A percentile compares a stretch with the other conserved stretches of the same genome.
Evolutionary conservation across 805 yeast genomes (phyloP).

Genomic region (Zygosaccharomyces kombuchaensis): DNA sequence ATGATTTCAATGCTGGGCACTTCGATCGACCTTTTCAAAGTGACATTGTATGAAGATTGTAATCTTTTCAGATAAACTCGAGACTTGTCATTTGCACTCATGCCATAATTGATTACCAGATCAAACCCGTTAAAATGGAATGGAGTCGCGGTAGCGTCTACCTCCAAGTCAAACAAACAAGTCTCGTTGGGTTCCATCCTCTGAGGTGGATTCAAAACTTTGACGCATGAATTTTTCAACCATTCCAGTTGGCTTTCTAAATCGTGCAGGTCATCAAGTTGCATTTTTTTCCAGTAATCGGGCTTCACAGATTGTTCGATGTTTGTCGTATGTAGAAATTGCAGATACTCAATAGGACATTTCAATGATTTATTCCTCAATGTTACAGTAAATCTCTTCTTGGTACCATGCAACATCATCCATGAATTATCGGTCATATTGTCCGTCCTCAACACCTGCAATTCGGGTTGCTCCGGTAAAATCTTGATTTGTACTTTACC

Average conservation of each 20-base stretch:
- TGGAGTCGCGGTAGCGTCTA: slow-evolving; percentile 25
- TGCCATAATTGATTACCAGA: slow-evolving; percentile 29
- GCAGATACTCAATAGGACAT: slow-evolving; percentile 24
- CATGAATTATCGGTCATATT: slow-evolving; percentile 24
- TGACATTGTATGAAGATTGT: slow-evolving; percentile 28
- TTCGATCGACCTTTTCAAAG: slow-evolving; percentile 51
- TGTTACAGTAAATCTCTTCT: slow-evolving; percentile 17
- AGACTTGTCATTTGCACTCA: slow-evolving; percentile 14
- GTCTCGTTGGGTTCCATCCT: slow-evolving; percentile 24
- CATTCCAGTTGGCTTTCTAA: slow-evolving; percentile 26
- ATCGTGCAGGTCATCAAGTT: slow-evolving; percentile 28
- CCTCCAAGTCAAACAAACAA: slow-evolving; percentile 21
- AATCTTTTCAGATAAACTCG: slow-evolving; percentile 24
- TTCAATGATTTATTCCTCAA: slow-evolving; percentile 29
- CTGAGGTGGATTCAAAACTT: slow-evolving; percentile 17
- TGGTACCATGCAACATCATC: slow-evolving; percentile 34
- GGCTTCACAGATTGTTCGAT: slow-evolving; percentile 23
- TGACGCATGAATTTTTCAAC: slow-evolving; percentile 22
- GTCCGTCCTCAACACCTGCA: slow-evolving; percentile 26
- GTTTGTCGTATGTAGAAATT: slow-evolving; percentile 22
- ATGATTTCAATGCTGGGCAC: slow-evolving; percentile 72
- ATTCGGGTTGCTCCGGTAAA: slow-evolving; percentile 31
- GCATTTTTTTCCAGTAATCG: slow-evolving; percentile 30
- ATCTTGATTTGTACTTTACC: slow-evolving; percentile 17
- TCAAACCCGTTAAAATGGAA: slow-evolving; percentile 23